Evolutionary conservation across 2,329 filamentous ascomycete species (phyloP).

Genomic region (Colletotrichum agaves): DNA sequence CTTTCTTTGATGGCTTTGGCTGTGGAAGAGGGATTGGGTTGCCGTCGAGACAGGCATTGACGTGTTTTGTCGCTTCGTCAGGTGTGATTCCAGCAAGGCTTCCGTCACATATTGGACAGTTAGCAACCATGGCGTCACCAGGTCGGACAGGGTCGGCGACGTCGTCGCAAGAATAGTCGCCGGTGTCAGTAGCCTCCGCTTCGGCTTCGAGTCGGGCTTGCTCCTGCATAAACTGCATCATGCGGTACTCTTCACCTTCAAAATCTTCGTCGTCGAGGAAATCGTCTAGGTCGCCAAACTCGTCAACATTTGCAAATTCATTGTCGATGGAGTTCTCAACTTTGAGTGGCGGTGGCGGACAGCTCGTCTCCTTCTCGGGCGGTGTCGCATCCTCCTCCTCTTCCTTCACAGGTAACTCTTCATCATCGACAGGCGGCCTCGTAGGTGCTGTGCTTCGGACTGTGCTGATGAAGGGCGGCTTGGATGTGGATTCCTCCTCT

Average conservation of each 20-base stretch:
- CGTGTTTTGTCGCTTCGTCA: constrained; percentile 82
- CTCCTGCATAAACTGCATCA: constrained; percentile 79
- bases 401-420: background rate
- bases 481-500: constrained; percentile 45
- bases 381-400: constrained; percentile 11
- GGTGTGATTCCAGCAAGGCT: constrained; percentile 68
- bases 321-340: constrained; percentile 45
- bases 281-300: constrained; percentile 62
- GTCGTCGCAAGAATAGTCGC: constrained; percentile 49
- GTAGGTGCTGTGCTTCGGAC: background rate
- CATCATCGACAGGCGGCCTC: background rate
- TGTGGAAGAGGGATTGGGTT: constrained; percentile 70
- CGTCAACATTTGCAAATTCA: constrained; percentile 51
- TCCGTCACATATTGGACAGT: constrained; percentile 82
- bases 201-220: constrained; percentile 73
- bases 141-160: constrained; percentile 45
- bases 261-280: constrained; percentile 60
- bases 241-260: constrained; percentile 73
- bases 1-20: constrained; percentile 32
- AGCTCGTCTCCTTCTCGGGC: constrained; percentile 33
- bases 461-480: background rate
- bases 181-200: constrained; percentile 60
- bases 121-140: constrained; percentile 48
- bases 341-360: constrained; percentile 41
- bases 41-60: constrained; percentile 93